phyloP scores from a whole-genome alignment of 176 grass and related monocot genomes.

The Avena eriantha region DNA sequence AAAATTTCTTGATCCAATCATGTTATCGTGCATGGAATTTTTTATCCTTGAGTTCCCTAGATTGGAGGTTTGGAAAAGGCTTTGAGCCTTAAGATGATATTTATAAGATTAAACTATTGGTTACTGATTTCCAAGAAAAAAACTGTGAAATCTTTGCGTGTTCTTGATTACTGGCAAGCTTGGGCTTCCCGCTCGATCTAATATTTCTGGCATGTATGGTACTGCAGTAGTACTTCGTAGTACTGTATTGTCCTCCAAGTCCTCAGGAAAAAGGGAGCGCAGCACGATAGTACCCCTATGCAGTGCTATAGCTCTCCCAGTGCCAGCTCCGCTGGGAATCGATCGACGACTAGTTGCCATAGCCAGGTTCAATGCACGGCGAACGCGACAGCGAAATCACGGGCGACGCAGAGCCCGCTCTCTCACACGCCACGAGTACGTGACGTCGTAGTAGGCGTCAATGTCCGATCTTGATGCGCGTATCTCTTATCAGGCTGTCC shows the following conservation, averaged over 20 bases:
- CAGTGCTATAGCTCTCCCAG: not conserved
- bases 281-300: not conserved
- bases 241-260: conserved; percentile 1
- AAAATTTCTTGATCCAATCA: no score
- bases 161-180: not conserved
- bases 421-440: not conserved
- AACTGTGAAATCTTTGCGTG: not conserved
- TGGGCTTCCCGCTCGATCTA: not conserved
- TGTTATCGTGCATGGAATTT: no score
- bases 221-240: not conserved
- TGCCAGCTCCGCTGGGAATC: not conserved
- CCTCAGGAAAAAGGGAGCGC: not conserved
- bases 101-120: not conserved
- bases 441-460: not conserved
- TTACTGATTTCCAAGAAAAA: not conserved
- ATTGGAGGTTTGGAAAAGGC: no score
- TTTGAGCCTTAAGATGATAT: no score
- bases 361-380: conserved; percentile 4
- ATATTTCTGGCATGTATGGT: not conserved
- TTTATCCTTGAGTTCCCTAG: no score
- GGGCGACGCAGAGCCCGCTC: not conserved
- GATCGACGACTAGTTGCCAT: not conserved
- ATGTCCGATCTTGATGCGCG: not conserved
- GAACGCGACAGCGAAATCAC: not conserved
- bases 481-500: not conserved